These are phyloP conservation scores for Phytophthora podocarpi DNA, from an alignment of 352 stramenopile species.

Conservation along the genomic window DNA sequence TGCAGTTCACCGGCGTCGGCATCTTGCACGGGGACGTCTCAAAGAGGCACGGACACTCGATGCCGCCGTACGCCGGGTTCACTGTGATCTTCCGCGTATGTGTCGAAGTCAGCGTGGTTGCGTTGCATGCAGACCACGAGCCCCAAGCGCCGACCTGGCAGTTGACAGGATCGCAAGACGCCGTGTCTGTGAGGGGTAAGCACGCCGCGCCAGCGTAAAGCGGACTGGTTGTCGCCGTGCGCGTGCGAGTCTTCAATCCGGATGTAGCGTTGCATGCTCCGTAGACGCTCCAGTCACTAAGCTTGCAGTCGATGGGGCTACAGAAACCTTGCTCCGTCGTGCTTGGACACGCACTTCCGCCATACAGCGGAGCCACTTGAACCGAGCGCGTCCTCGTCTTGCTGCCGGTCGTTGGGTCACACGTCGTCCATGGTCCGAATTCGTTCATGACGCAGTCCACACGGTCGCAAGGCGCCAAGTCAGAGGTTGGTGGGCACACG, in stretches of 20 bases:
- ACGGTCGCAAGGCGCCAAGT: constrained; percentile 33
- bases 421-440: constrained; percentile 40
- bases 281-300: constrained; percentile 48
- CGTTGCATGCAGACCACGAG: constrained; percentile 39
- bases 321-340: constrained; percentile 41
- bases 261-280: constrained; percentile 34
- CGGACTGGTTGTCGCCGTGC: constrained; percentile 27
- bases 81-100: constrained; percentile 39
- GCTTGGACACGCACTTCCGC: constrained; percentile 38
- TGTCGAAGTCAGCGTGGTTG: constrained; percentile 27
- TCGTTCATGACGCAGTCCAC: constrained; percentile 49
- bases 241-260: constrained; percentile 46
- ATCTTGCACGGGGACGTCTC: constrained; percentile 51
- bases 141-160: constrained; percentile 47
- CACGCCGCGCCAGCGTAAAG: constrained; percentile 52
- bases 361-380: constrained; percentile 35
- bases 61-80: constrained; percentile 40
- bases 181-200: constrained; percentile 25
- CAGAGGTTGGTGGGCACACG: constrained; percentile 30
- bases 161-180: constrained; percentile 53
- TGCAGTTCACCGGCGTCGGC: constrained; percentile 48
- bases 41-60: constrained; percentile 42
- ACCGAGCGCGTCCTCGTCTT: constrained; percentile 45
- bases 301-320: constrained; percentile 48
- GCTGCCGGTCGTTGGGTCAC: constrained; percentile 28